Evolutionary conservation across 75 land plant species (phyloP), one percentile per base, ranked within the genome.

Genomic region (Pinus tabuliformis): DNA sequence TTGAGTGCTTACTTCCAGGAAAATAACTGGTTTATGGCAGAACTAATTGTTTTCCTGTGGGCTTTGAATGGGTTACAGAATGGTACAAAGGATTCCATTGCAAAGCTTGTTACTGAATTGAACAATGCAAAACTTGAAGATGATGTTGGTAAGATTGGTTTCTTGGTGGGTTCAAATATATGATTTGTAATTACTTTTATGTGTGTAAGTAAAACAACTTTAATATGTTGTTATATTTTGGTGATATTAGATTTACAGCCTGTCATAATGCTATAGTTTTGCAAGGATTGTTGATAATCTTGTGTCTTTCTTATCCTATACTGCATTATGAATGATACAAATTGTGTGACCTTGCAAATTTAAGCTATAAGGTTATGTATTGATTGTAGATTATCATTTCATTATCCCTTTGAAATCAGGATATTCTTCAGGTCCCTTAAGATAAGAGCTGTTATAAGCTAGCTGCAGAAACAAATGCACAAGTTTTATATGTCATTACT

Each of bases 81-180:
- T 89, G 99, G 98, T 57, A 89, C 93, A 21, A 89, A 86, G 62
- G 93, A 89, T 58, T 92, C 98, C n/a, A 92, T 97, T 66, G 76
- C 72, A 70, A 92, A 92, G 88, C 91, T 97, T 77, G 91, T 97
- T 17, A 54, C 86, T 57, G 99, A 97, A 62, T 82, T 97, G 83
- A 97, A 97, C 80, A 76, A 59, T 62, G 98, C 91, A 62, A 86
- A 81, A 70, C 75, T 95, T 73, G 99, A 97, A 77, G 74, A 83
- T 70, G 93, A 92, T 89, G 98, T 95, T 77, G 99, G 93, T 95
- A 78, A 88, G 59, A 54, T 56, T 26, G 12, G 22, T 52, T 22
- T 49, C 58, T 49, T 8, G 30, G 24, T 73, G 74, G 30, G 21
- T 73, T 39, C 24, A 61, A n/a, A 17, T 20, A 61, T 61, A 22